These are phyloP conservation scores for Puccinia horiana DNA, from an alignment of 1,284 basidiomycete species.

Conservation along the genomic window DNA sequence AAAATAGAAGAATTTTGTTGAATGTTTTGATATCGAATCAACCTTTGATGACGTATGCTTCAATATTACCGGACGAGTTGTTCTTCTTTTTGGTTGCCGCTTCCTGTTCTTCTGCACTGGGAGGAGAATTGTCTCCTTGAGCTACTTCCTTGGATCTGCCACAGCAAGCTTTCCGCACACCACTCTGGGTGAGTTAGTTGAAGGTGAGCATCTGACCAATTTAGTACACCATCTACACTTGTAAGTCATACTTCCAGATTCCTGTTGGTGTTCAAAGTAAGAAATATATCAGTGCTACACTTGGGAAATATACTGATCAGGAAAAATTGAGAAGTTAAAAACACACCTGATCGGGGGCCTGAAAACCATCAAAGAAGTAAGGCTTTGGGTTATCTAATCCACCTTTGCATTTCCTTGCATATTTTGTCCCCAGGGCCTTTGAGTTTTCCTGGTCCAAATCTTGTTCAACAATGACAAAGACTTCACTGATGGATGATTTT, in stretches of 20 bases:
- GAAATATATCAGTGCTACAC: too few relatives aligned
- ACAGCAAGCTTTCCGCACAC: background rate
- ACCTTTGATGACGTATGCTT: background rate
- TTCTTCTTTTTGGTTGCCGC: background rate
- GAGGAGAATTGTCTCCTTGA: background rate
- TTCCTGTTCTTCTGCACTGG: background rate
- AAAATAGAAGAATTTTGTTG: conserved; percentile 1
- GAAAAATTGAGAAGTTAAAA: background rate
- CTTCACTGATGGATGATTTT: too few relatives aligned
- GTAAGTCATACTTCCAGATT: too few relatives aligned
- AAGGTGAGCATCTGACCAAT: too few relatives aligned
- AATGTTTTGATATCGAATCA: background rate
- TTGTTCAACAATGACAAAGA: background rate
- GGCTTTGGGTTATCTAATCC: background rate
- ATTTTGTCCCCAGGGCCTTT: background rate
- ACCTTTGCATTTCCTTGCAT: background rate
- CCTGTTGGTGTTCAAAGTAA: background rate
- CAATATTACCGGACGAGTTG: background rate
- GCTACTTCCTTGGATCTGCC: background rate
- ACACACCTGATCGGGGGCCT: background rate
- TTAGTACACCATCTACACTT: too few relatives aligned
- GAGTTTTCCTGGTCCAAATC: background rate
- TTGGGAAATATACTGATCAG: too few relatives aligned
- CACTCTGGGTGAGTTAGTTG: too few relatives aligned
- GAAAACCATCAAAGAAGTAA: too few relatives aligned